Base-by-base conservation (phyloP, 192 early-diverging fungal genomes). In the Piromyces sp. region DNA sequence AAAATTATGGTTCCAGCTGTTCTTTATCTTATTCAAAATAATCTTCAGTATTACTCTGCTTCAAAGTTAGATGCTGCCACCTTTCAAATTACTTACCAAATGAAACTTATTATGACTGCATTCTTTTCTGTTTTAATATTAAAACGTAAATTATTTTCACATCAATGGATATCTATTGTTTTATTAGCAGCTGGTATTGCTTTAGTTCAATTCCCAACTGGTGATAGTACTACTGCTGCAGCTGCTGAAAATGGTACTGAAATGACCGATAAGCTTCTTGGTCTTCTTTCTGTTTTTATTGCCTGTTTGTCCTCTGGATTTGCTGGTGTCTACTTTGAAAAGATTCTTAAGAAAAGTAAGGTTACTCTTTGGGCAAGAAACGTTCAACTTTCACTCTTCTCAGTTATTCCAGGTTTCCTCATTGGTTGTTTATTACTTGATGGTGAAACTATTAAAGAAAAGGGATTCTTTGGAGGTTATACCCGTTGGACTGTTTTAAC, bases 51-150 rank as follows among this genome's bases (percentile, higher is more conserved):
- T 84, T 86, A 95, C 19, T 95, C 97, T 0, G 94, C 95, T 5
- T 89, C 94, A 30, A 86, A 91, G 16, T 86, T 99, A 30, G 96
- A 99, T 81, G 94, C 97, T 0, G 95, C 96, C 14, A 96, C 95
- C 11, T 98, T 97, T 87, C 95, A 97, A 87, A 96, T 97, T 30
- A 96, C 96, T 14, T 99, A 97, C 85, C 97, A 99, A 85, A 88
- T 99, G 81, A 99, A 99, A 89, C 96, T 98, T 83, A 86, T 99
- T 80, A 97, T 96, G 5, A 96, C 97, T 7, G 96, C 97, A 15
- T 85, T 99, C 68, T 98, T 96, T 86, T 94, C 94, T 30, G 96
- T 99, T 12, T 30, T 92, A 6, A 88, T 99, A 82, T 89, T 99
- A 30, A 87, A 90, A 80, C 91, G 92, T 36, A 84, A 85, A 7